A percentile compares a stretch with the other conserved stretches of the same genome.
Evolutionary conservation across 148 eudicot genomes (phyloP).

Genomic region (Salicornia ramosissima): DNA sequence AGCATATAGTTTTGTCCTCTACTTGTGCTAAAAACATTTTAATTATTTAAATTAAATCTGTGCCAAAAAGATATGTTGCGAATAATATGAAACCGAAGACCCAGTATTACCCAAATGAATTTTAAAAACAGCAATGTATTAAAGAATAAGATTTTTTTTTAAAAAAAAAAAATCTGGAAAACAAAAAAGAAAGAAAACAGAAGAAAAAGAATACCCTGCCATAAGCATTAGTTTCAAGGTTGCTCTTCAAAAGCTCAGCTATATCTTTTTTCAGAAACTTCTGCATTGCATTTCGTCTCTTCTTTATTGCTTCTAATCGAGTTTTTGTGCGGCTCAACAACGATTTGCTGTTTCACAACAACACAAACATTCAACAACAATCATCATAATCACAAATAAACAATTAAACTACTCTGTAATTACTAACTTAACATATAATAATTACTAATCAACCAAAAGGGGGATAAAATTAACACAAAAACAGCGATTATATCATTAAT

Average conservation of each 20-base stretch:
- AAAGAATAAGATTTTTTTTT: background rate
- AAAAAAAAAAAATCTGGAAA: background rate
- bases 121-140: too few relatives aligned
- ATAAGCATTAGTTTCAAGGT: conserved; percentile 64
- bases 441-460: background rate
- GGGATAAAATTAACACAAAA: background rate
- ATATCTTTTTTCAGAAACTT: conserved; percentile 72
- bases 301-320: conserved; percentile 55
- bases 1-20: too few relatives aligned
- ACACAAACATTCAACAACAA: background rate
- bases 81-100: too few relatives aligned
- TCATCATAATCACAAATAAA: background rate
- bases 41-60: too few relatives aligned
- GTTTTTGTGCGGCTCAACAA: conserved; percentile 41
- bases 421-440: background rate
- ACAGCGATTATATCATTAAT: background rate
- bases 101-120: too few relatives aligned
- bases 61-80: too few relatives aligned
- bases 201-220: conserved; percentile 49
- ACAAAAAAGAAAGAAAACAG: background rate
- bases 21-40: too few relatives aligned
- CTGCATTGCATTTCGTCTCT: conserved; percentile 77
- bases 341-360: conserved; percentile 53
- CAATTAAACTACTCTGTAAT: background rate
- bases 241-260: conserved; percentile 56